phyloP scores from a whole-genome alignment of 192 early-diverging fungal species.

The Phycomyces blakesleeanus region DNA sequence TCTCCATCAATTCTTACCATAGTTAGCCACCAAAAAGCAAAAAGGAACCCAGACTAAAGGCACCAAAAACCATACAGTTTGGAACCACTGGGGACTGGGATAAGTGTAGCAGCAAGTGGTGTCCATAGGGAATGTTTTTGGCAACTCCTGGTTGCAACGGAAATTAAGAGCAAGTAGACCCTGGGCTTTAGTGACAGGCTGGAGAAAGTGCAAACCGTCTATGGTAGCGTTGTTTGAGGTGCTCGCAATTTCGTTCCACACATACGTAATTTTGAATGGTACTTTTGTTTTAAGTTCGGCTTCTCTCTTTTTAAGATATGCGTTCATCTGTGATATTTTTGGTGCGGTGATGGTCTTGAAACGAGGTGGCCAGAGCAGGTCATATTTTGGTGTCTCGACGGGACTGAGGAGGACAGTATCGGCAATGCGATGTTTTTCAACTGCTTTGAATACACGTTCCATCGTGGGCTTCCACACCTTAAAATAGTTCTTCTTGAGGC shows the following conservation, averaged over 20 bases:
- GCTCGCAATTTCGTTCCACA: conserved; percentile 48
- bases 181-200: conserved; percentile 43
- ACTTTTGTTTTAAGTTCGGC: conserved; percentile 15
- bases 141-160: conserved; percentile 51
- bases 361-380: conserved; percentile 45
- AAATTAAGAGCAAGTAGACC: conserved; percentile 60
- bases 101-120: conserved; percentile 62
- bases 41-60: conserved; percentile 41
- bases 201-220: conserved; percentile 71
- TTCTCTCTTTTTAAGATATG: conserved; percentile 39
- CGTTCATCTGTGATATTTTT: conserved; percentile 50
- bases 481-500: conserved; percentile 40
- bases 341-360: conserved; percentile 37
- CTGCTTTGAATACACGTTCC: conserved; percentile 32
- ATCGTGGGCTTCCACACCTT: conserved; percentile 42
- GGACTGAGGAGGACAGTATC: conserved; percentile 32
- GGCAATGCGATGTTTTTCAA: conserved; percentile 34
- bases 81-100: conserved; percentile 42
- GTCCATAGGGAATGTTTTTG: conserved; percentile 44
- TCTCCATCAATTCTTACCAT: background rate
- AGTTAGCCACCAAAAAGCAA: background rate
- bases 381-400: conserved; percentile 40
- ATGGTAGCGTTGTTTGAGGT: conserved; percentile 38
- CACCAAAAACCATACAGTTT: conserved; percentile 31
- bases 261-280: conserved; percentile 42